Evolutionary conservation across 441 rosid species (phyloP), one percentile per base, ranked within the genome.

Genomic region (Geranium incanum): DNA sequence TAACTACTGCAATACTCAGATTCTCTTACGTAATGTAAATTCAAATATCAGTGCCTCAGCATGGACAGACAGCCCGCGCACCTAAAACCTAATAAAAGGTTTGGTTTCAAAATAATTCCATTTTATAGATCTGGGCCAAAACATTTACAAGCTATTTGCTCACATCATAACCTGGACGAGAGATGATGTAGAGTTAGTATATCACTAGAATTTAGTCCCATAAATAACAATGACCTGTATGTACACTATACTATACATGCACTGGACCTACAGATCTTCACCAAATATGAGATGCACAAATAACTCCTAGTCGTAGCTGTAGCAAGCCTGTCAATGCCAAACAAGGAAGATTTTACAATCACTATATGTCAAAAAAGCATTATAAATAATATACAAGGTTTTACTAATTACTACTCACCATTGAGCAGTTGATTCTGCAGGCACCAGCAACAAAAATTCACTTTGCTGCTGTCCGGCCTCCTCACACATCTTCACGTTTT

Each of bases 61-160:
- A 28, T 28, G 33, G 3, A 28, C 33, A 28, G 33, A 28, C 33
- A 28, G 33, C 33, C 1, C 33, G 33, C 33, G 33, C 33, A 28
- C 33, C 33, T 28, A 28, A 28, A 28, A 28, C 33, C 33, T 28
- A 2, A 28, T 28, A 28, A 28, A 28, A 28, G 33, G 33, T 28
- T 28, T 28, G 43, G 8, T 15, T 15, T n/a, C 4, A 15, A 55
- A 55, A n/a, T n/a, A 55, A 55, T 55, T 55, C 16, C 19, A 15
- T 4, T 70, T 68, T 71, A 1, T 78, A 76, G 73, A 75, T 75
- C 77, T 45, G 72, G 28, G 69, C 66, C 66, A 38, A 13, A 74
- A 43, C 72, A 80, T 78, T 71, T 83, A 82, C 86, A 85, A 55
- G 71, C 78, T 68, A 75, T 71, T 72, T 75, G 78, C 79, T 77